Conservation (phyloP, 1,139 yeast genomes). For the Geotrichum bryndzae region DNA sequence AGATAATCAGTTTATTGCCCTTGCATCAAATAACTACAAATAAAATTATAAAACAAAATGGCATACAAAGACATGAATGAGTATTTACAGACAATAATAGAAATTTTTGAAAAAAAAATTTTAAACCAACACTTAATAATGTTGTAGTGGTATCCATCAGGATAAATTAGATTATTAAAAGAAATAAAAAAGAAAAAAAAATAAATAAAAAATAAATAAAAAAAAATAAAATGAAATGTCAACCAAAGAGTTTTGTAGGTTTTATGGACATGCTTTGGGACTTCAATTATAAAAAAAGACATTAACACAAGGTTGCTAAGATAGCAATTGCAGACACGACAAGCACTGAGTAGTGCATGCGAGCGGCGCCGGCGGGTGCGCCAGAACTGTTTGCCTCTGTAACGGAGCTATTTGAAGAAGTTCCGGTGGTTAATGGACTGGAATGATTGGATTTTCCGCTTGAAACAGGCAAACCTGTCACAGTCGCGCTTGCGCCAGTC, state of each 20-base stretch:
- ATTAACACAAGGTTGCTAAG: neutral
- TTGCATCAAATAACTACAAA: too few relatives aligned
- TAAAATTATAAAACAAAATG: too few relatives aligned
- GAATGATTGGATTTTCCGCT: neutral
- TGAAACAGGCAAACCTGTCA: neutral
- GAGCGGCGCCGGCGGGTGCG: neutral
- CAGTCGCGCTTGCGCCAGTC: neutral
- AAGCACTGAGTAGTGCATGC: neutral
- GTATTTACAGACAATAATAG: too few relatives aligned
- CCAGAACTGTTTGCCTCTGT: neutral
- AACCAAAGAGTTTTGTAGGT: neutral
- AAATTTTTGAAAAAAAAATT: too few relatives aligned
- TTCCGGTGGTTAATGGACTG: neutral
- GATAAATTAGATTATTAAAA: too few relatives aligned
- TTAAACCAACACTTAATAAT: too few relatives aligned
- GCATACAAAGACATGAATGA: too few relatives aligned
- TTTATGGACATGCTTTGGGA: neutral
- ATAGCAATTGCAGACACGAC: neutral
- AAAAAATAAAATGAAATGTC: neutral
- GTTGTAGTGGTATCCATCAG: too few relatives aligned
- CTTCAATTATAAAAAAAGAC: neutral
- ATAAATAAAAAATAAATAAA: neutral
- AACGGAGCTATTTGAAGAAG: neutral
- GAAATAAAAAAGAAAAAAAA: neutral
- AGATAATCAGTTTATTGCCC: too few relatives aligned